phyloP scores from a whole-genome alignment of 2,329 filamentous ascomycete species.

The Ascochyta clinopodiicola region DNA sequence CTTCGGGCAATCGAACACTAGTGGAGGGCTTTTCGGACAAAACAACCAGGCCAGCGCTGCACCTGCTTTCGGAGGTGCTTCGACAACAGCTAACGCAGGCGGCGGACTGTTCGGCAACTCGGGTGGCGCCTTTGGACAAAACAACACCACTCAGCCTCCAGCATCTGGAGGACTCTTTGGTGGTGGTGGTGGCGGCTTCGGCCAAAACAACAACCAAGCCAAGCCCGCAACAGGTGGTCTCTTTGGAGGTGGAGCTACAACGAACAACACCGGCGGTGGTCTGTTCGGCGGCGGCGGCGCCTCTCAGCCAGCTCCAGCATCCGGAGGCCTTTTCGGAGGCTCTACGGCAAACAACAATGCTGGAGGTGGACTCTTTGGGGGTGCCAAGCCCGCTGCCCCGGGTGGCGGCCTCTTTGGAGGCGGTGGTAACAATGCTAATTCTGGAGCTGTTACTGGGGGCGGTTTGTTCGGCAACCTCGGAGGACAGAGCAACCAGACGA shows the following conservation, averaged over 20 bases:
- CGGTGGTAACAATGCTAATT: conserved; percentile 36
- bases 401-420: conserved; percentile 52
- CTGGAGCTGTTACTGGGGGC: conserved; percentile 24
- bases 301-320: conserved; percentile 46
- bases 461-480: conserved; percentile 46
- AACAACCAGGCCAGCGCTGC: conserved; percentile 37
- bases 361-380: conserved; percentile 53
- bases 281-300: conserved; percentile 42
- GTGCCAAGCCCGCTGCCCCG: conserved; percentile 42
- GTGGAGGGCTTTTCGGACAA: conserved; percentile 45
- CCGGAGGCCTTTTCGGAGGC: conserved; percentile 61
- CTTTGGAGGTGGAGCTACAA: conserved; percentile 41
- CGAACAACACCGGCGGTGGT: conserved; percentile 34
- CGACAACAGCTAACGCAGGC: conserved; percentile 36
- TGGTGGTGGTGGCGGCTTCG: conserved; percentile 45
- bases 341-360: conserved; percentile 20
- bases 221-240: conserved; percentile 49
- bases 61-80: conserved; percentile 36
- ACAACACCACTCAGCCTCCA: conserved; percentile 33
- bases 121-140: conserved; percentile 42
- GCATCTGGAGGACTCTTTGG: conserved; percentile 52
- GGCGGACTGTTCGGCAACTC: conserved; percentile 37
- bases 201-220: conserved; percentile 45
- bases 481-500: conserved; percentile 38
- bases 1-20: conserved; percentile 38